Evolutionary conservation across 495 filamentous ascomycete genomes (phyloP), one percentile per base, ranked within the genome.

Genomic region (Daldinia grandis): DNA sequence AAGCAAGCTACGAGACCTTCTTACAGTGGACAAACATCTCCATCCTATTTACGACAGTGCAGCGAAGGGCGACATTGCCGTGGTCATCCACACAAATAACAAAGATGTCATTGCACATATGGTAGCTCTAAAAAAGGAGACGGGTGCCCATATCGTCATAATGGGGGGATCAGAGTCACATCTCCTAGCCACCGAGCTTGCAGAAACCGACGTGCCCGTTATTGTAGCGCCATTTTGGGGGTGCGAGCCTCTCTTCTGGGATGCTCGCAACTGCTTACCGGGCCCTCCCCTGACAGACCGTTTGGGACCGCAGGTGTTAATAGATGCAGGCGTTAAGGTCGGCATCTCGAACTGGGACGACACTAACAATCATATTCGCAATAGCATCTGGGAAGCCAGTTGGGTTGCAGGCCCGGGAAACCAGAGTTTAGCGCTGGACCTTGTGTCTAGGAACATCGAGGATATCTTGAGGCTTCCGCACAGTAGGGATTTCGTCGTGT

Each of bases 101-200:
- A 70, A 70, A 44, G 68, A 70, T 24, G 62, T 70, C 21, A 65
- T 70, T 33, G 68, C 68, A 4, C 68, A 70, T 5, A 62, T 70
- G 62, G 24, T 70, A 30, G 55, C 68, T 25, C 31, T 70, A 17
- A 70, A 70, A 31, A 61, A 62, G 19, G 68, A 70, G 35, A 70
- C 62, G 4, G 61, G 61, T 21, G 68, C 68, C 10, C 62, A 65
- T 38, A 70, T 70, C 21, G 68, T 70, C 30, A 72, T 72, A 17
- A 56, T 62, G 51, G 56, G 60, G 5, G 62, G 58, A 2, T 62
- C 69, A 30, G 63, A 66, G 27, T 55, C 57, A 57, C 55, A 70
- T 73, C 62, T 70, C 68, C 68, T 83, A 40, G 82, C 80, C 55
- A 64, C 78, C 3, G 78, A 81, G 27, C 71, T 85, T 2, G 81